Percentiles rank a stretch among this genome's conserved stretches.
Conservation (phyloP, 2,329 filamentous ascomycete genomes). For the Fusarium buharicum region DNA sequence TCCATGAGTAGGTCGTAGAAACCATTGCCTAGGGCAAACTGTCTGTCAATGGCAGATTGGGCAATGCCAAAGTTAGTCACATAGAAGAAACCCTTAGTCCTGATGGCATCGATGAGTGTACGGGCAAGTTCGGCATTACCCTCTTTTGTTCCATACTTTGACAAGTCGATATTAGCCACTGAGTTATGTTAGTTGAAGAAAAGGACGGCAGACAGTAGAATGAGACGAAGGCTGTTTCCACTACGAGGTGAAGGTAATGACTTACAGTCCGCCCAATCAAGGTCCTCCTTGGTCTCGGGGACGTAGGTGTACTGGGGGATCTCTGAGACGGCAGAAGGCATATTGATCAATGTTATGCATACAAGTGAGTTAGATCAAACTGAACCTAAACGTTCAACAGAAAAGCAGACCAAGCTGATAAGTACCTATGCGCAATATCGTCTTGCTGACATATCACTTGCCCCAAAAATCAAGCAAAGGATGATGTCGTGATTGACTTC, state of each 20-base stretch:
- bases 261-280: constrained; percentile 53
- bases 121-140: constrained; percentile 47
- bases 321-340: constrained; percentile 48
- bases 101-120: constrained; percentile 49
- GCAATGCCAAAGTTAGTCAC: constrained; percentile 69
- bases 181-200: constrained; percentile 11
- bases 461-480: too few relatives aligned
- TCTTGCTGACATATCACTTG: too few relatives aligned
- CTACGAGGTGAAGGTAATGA: too few relatives aligned
- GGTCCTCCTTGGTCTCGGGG: constrained; percentile 51
- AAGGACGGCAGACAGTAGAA: neutral
- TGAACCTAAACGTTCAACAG: too few relatives aligned
- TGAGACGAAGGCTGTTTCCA: neutral
- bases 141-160: constrained; percentile 48
- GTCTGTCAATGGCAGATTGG: constrained; percentile 66
- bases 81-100: constrained; percentile 48
- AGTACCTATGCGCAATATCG: too few relatives aligned
- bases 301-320: constrained; percentile 51
- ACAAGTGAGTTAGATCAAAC: too few relatives aligned
- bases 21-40: constrained; percentile 68
- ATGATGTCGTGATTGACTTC: too few relatives aligned
- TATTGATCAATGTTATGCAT: constrained; percentile 23
- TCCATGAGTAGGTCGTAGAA: constrained; percentile 64
- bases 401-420: too few relatives aligned
- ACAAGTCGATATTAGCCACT: constrained; percentile 50